Evolutionary conservation across 805 yeast genomes (phyloP).

Genomic region (Starmera dryadoides): DNA sequence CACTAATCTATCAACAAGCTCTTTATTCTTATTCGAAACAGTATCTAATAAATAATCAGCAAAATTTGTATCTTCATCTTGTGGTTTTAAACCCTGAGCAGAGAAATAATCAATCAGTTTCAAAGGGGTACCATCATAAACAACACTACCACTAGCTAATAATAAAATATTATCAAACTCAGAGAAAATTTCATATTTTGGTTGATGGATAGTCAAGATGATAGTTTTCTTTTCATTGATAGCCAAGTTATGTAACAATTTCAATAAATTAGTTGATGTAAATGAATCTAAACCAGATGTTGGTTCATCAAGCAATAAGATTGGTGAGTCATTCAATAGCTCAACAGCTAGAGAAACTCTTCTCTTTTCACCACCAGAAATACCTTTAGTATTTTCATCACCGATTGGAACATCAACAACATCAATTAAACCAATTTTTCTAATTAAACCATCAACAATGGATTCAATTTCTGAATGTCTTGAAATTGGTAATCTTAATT

Average conservation of each 20-base stretch:
- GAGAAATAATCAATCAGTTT: slow-evolving; percentile 41
- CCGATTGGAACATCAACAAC: too few relatives aligned
- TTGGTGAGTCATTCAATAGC: slow-evolving; percentile 1
- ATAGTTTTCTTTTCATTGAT: slow-evolving; percentile 50
- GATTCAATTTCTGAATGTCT: background rate
- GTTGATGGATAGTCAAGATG: slow-evolving; percentile 78
- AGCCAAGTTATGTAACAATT: slow-evolving; percentile 51
- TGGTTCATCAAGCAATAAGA: slow-evolving; percentile 66
- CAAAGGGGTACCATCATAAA: slow-evolving; percentile 53
- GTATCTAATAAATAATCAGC: slow-evolving; percentile 74
- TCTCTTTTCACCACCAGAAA: slow-evolving; percentile 4
- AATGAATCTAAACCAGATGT: slow-evolving; percentile 84
- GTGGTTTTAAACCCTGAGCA: slow-evolving; percentile 39
- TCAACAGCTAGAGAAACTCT: slow-evolving; percentile 20
- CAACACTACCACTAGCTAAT: slow-evolving; percentile 65
- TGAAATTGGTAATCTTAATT: slow-evolving; percentile 36
- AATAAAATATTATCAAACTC: slow-evolving; percentile 61
- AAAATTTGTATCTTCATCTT: slow-evolving; percentile 47
- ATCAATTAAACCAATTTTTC: background rate
- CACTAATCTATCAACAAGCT: background rate
- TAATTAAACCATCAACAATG: background rate
- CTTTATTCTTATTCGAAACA: slow-evolving; percentile 36
- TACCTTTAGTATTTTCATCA: slow-evolving; percentile 20
- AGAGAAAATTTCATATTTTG: slow-evolving; percentile 57
- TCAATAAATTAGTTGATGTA: slow-evolving; percentile 63